phyloP scores from a whole-genome alignment of 768 basidiomycete species.

The Chalciporus piperatus region DNA sequence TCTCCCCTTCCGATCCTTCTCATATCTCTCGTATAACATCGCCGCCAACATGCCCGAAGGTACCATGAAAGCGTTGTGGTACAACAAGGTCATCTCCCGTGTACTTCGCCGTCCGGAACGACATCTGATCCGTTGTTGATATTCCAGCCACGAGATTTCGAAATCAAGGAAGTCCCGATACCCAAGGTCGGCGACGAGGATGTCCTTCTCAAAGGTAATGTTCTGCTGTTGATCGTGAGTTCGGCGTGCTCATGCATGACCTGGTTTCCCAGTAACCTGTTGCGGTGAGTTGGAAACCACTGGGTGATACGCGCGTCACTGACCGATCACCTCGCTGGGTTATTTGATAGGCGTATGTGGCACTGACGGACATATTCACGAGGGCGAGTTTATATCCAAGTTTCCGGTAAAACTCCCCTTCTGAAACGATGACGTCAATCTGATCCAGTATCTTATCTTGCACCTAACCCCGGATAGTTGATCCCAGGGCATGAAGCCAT shows the following conservation, averaged over 20 bases:
- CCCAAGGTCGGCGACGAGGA: conserved; percentile 66
- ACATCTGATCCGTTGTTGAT: conserved; percentile 11
- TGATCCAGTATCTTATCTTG: conserved; percentile 17
- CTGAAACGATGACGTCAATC: conserved; percentile 21
- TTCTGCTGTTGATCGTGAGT: neutral
- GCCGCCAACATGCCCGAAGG: conserved; percentile 46
- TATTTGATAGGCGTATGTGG: conserved; percentile 48
- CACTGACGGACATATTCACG: conserved; percentile 63
- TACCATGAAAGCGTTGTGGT: conserved; percentile 76
- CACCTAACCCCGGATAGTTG: conserved; percentile 39
- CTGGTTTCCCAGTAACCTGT: conserved; percentile 33
- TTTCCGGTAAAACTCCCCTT: conserved; percentile 42
- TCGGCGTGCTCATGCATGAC: conserved; percentile 4
- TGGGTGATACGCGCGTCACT: neutral
- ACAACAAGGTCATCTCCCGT: conserved; percentile 49
- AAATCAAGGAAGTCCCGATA: conserved; percentile 64
- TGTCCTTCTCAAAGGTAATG: conserved; percentile 67
- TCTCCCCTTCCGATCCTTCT: neutral
- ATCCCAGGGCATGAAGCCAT: conserved; percentile 78
- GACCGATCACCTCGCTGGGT: neutral
- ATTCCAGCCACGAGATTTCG: conserved; percentile 61
- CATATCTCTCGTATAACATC: neutral
- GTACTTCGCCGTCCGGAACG: neutral
- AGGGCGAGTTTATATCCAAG: conserved; percentile 63
- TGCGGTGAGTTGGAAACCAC: conserved; percentile 35